Evolutionary conservation across 116 monocot species (phyloP), one percentile per base, ranked within the genome.

Genomic region (Iris pallida): DNA sequence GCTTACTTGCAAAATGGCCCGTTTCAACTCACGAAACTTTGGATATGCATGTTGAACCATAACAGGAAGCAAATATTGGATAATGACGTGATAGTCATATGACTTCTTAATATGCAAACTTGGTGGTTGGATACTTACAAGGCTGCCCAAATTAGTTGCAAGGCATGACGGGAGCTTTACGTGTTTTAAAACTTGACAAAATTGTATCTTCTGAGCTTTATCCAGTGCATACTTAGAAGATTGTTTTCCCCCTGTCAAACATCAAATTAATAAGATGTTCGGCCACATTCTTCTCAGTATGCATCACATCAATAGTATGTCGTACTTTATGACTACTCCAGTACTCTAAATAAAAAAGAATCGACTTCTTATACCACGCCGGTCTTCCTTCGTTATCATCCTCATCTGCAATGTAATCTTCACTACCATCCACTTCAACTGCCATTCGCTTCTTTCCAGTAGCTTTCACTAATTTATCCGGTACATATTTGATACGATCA

Each of bases 401-500:
- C 8, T 55, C 8, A 8, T 55, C 16, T 55, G 4, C 0, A 9
- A 9, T n/a, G 16, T 9, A 8, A n/a, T 55, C 54, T n/a, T 55
- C 54, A 8, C 16, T 16, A 55, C 4, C 15, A 8, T 55, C 54
- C 15, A 55, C 10, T 4, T 55, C 54, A 55, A n/a, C 54, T 55
- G 16, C 8, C 8, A 55, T 7, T 13, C 54, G 8, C 16, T 55
- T 55, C n/a, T 9, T 55, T 55, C 0, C 16, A 30, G 30, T 30
- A 30, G 30, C 30, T 30, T 30, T 30, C 30, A 30, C 30, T 55
- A 55, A 7, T 9, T 55, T 55, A 55, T 8, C 54, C 4, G 54
- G 54, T 55, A 55, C 54, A 55, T 55, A 55, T 55, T 10, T 55
- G 4, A 55, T 55, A 55, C 10, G 54, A 55, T 13, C 54, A 55